Base-by-base conservation (phyloP, 768 basidiomycete genomes). In the Hypholoma sublateritium region DNA sequence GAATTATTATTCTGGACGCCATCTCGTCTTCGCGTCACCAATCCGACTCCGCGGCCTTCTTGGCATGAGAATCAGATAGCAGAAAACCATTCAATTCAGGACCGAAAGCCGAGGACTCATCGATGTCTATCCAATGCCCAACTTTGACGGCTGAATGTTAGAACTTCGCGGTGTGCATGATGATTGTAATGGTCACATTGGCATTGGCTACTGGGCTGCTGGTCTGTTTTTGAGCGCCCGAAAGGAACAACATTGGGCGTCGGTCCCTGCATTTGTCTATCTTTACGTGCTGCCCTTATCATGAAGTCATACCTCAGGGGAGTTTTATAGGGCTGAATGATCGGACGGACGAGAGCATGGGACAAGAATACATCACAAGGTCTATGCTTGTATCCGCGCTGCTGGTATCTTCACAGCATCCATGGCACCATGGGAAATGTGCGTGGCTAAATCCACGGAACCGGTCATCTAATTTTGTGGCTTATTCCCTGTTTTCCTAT, bases 1-100 rank as follows among this genome's bases (percentile, higher is more conserved):
- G 53, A 53, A 44, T 53, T 53, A 53, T 53, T 51, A 41, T 21
- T 41, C 50, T 51, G 21, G 35, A 37, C 34, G 24, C 47, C n/a
- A 12, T 41, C 39, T 14, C 37, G 24, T 51, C 50, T 37, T 37
- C 50, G 3, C 21, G 36, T 51, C 22, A 11, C 50, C 17, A 41
- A 36, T 51, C 50, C 50, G 37, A 51, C 22, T 41, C 50, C 37
- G 50, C 35, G 37, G 50, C 37, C 13, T 37, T 51, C 34, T 41
- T 41, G 19, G 50, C 21, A 51, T 36, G 50, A 39, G 50, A 51
- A 51, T 22, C 19, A 51, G 24, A 41, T 7, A 48, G n/a, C 22
- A 21, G 16, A 37, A 51, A 12, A 6, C n/a, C 17, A 39, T 41
- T 51, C 39, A 51, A 24, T 39, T 41, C 35, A 37, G 37, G 22